Conservation (phyloP, 768 basidiomycete genomes). For the Termitomyces sp. region DNA sequence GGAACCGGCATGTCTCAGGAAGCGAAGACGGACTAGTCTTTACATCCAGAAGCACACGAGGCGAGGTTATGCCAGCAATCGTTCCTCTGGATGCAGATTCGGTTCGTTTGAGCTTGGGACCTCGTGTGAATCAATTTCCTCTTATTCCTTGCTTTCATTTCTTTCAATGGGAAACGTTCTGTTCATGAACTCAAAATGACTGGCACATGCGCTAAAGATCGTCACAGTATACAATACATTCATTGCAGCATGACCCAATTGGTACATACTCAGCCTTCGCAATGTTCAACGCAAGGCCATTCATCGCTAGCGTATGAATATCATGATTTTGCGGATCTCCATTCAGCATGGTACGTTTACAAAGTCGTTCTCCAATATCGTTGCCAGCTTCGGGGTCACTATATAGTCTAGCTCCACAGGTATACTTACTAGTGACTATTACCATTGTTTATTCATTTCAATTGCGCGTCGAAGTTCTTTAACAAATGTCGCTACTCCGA, state of each 20-base stretch:
- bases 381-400: too few species aligned
- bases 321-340: not conserved
- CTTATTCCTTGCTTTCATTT: not conserved
- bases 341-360: not conserved
- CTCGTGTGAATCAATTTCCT: not conserved
- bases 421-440: too few species aligned
- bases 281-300: conserved; percentile 57
- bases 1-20: not conserved
- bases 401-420: too few species aligned
- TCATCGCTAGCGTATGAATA: conserved; percentile 45
- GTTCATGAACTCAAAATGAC: too few species aligned
- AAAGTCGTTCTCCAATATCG: conserved; percentile 14
- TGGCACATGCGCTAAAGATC: too few species aligned
- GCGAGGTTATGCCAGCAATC: not conserved
- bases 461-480: not conserved
- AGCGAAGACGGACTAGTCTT: not conserved
- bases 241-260: not conserved
- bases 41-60: not conserved
- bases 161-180: too few species aligned
- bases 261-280: conserved; percentile 26
- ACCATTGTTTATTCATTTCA: not conserved
- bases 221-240: not conserved
- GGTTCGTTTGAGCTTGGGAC: not conserved
- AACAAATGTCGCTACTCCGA: not conserved
- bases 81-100: not conserved